Evolutionary conservation across 2,329 filamentous ascomycete species (phyloP), one percentile per base, ranked within the genome.

Genomic region (Alternaria sp.): DNA sequence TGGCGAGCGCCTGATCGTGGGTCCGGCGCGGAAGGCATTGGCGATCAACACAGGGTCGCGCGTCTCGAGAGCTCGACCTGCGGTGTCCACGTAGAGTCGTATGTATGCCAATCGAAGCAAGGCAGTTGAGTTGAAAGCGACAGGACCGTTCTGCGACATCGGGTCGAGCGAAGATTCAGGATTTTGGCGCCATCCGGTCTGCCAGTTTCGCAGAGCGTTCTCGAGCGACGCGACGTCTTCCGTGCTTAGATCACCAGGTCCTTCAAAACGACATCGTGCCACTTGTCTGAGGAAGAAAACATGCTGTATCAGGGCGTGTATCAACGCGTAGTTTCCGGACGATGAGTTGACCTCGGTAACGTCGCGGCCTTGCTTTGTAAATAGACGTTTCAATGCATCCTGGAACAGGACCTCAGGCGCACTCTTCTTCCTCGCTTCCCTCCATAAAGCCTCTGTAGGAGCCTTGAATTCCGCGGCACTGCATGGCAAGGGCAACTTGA

Each of bases 291-390:
- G 77, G 40, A 92, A 82, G 74, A 90, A 92, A 15, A 93, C 89
- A 65, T 92, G 89, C 70, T 93, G 90, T 11, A 92, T 85, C 23
- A 93, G 76, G 4, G 89, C 90, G 71, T 92, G 90, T 4, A 93
- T 90, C 32, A 93, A 82, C 8, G 91, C 86, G 67, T 93, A 92
- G 69, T 90, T 90, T 1, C 90, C 90, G 7, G 75, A 70, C 8
- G 74, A 75, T 2, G 76, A 76, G 25, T 72, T 77, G 32, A 63
- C 69, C 46, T 77, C 69, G 4, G 77, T 77, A 13, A 78, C 69
- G 32, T 78, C 73, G 17, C 73, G 61, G 7, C 77, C 76, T 40
- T 73, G 67, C 56, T 72, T 74, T 1, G 74, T 75, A 36, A 80
- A 80, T 2, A 80, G 67, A n/a, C 66, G 70, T 46, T 75, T 73